Evolutionary conservation across 2,329 filamentous ascomycete genomes (phyloP), one percentile per base, ranked within the genome.

Genomic region (Talaromyces sp.): DNA sequence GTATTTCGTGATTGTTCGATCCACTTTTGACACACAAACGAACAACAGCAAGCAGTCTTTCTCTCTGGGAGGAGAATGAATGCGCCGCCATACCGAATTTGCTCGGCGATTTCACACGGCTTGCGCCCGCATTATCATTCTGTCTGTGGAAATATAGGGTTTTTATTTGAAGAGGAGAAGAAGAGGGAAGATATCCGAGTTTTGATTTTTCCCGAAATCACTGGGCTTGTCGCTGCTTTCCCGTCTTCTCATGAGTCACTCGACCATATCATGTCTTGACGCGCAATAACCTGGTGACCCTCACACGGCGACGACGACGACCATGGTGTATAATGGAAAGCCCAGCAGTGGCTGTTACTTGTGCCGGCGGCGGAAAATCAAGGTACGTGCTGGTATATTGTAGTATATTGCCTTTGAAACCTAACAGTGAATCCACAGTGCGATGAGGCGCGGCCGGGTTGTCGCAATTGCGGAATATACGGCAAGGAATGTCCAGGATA

Each of bases 281-380:
- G 36, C 55, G 28, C 36, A 34, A 18, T 52, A 31, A 56, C 40
- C 55, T 57, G 60, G 60, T 62, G 60, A 59, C 27, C 56, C 28
- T 51, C 16, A 58, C 34, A 53, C 56, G 55, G 56, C 23, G 47
- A 23, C 23, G 44, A 59, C 16, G 51, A 47, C 44, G 44, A 69
- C 47, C 42, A 78, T 78, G 76, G 76, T 78, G 55, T 78, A 78
- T 69, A 72, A 71, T 52, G 74, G 74, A 12, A 76, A 72, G 60
- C 73, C 73, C 51, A 76, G 74, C 65, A 75, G 72, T 42, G 74
- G 74, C 66, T 76, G 74, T 69, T 68, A 74, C 67, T 64, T 76
- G 60, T 76, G 74, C 68, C 74, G 73, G 62, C 75, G 72, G 60
- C 69, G 74, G 60, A 76, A 76, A 65, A 74, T 76, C 62, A 76